Evolutionary conservation across 1,139 yeast species (phyloP).

Genomic region (Diutina scorzettiae): DNA sequence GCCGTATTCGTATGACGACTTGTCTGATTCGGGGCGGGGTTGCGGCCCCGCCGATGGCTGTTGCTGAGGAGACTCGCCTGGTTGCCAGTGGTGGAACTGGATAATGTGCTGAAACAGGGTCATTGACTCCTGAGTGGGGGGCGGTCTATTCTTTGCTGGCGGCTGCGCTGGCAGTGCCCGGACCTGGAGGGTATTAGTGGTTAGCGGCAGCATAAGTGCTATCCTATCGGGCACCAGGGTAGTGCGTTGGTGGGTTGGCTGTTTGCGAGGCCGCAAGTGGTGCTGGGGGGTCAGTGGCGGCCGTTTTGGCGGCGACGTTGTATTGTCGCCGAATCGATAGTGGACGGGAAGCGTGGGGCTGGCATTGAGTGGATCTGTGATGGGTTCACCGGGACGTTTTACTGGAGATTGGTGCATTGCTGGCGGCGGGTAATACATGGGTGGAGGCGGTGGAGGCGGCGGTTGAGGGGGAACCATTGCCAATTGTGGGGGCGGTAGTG

Average conservation of each 20-base stretch:
- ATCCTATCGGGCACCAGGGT: not conserved
- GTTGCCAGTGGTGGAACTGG: constrained; percentile 44
- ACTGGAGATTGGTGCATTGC: not conserved
- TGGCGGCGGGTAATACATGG: not conserved
- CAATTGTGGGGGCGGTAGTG: not conserved
- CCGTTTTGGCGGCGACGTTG: not conserved
- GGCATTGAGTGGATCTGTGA: constrained; percentile 4
- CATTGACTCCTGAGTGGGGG: constrained; percentile 38
- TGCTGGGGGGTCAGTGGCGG: constrained; percentile 4
- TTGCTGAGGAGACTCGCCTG: constrained; percentile 13
- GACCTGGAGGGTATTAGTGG: constrained; percentile 19
- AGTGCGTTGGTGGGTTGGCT: not conserved
- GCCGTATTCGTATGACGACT: not conserved
- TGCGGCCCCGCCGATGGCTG: not conserved
- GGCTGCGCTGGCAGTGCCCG: constrained; percentile 36
- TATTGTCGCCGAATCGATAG: not conserved
- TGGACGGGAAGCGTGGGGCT: constrained; percentile 2
- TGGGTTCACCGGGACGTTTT: not conserved
- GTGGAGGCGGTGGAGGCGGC: not conserved
- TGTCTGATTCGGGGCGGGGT: not conserved
- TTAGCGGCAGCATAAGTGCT: not conserved
- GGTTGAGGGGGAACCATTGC: not conserved
- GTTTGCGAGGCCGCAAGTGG: not conserved
- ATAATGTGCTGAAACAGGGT: constrained; percentile 40
- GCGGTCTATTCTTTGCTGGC: constrained; percentile 23